Percentiles rank a stretch among this genome's conserved stretches.
Evolutionary conservation across 2,329 filamentous ascomycete species (phyloP).

Genomic region (Ophiocordyceps robertsii): DNA sequence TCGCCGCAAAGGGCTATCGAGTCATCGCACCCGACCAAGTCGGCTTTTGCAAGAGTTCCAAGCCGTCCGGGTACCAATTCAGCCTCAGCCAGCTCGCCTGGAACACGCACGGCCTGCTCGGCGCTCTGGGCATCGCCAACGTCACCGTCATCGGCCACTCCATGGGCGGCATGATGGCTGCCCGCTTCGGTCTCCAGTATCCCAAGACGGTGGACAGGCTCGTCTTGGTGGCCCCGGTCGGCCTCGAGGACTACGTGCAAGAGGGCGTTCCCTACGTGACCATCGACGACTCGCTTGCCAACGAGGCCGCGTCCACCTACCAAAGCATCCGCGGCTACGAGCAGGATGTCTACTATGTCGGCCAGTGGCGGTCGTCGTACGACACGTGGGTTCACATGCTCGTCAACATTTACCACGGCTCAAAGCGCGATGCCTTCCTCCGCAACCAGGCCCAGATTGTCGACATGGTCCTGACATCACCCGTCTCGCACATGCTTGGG

Average conservation of each 20-base stretch:
- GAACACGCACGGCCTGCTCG: conserved; percentile 35
- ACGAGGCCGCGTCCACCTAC: conserved; percentile 27
- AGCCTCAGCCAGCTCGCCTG: conserved; percentile 34
- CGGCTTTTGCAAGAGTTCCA: conserved; percentile 44
- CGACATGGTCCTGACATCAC: conserved; percentile 41
- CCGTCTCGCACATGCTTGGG: conserved; percentile 35
- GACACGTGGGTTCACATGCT: conserved; percentile 43
- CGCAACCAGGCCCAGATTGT: conserved; percentile 35
- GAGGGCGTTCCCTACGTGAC: conserved; percentile 32
- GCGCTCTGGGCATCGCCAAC: conserved; percentile 26
- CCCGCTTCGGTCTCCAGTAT: conserved; percentile 37
- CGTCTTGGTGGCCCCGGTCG: conserved; percentile 37
- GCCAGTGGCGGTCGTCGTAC: conserved; percentile 33
- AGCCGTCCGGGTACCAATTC: conserved; percentile 36
- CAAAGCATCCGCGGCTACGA: conserved; percentile 30
- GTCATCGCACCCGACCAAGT: conserved; percentile 41
- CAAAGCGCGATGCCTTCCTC: conserved; percentile 26
- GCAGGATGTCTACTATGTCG: conserved; percentile 33
- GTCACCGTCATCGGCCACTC: conserved; percentile 39
- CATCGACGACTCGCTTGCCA: conserved; percentile 23
- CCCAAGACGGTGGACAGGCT: conserved; percentile 26
- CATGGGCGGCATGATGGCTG: conserved; percentile 39
- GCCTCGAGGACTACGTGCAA: conserved; percentile 39
- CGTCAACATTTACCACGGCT: conserved; percentile 33
- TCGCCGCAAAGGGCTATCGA: conserved; percentile 31